Evolutionary conservation across 164 flowering plant genomes (phyloP).

Genomic region (Vitis labrusca): DNA sequence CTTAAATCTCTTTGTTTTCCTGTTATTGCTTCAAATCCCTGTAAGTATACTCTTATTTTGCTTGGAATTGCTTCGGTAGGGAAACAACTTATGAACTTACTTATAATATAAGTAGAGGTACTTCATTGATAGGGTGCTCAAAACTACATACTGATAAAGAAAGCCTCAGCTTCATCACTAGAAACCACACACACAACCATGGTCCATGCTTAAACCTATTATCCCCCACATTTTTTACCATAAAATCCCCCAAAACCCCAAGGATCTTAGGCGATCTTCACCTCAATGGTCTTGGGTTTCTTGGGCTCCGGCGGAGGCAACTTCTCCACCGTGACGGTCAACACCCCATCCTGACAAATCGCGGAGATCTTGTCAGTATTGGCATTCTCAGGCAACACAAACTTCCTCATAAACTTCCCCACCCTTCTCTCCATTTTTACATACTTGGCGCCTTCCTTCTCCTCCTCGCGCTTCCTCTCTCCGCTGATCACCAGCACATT

Average conservation of each 20-base stretch:
- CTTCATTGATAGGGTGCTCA: not conserved
- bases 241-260: not conserved
- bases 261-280: slow-evolving; percentile 35
- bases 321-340: slow-evolving; percentile 62
- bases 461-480: slow-evolving; percentile 41
- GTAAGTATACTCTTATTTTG: too few relatives aligned
- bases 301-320: slow-evolving; percentile 68
- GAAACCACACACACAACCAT: not conserved
- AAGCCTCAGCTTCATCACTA: slow-evolving; percentile 15
- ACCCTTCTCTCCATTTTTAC: slow-evolving; percentile 61
- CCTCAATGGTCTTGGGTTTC: slow-evolving; percentile 63
- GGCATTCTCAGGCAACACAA: slow-evolving; percentile 60
- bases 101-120: too few relatives aligned
- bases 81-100: too few relatives aligned
- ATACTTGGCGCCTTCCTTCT: slow-evolving; percentile 51
- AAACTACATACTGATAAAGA: slow-evolving; percentile 35
- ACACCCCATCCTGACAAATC: slow-evolving; percentile 52
- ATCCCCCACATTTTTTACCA: not conserved
- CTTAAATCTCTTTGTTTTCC: too few relatives aligned
- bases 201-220: not conserved
- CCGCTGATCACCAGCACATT: slow-evolving; percentile 37
- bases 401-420: slow-evolving; percentile 67
- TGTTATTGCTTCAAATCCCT: too few relatives aligned
- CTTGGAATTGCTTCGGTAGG: too few relatives aligned
- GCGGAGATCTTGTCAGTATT: slow-evolving; percentile 45